These are phyloP conservation scores for Pichia sp. DNA, from an alignment of 1,139 yeast genomes.

Conservation along the genomic window DNA sequence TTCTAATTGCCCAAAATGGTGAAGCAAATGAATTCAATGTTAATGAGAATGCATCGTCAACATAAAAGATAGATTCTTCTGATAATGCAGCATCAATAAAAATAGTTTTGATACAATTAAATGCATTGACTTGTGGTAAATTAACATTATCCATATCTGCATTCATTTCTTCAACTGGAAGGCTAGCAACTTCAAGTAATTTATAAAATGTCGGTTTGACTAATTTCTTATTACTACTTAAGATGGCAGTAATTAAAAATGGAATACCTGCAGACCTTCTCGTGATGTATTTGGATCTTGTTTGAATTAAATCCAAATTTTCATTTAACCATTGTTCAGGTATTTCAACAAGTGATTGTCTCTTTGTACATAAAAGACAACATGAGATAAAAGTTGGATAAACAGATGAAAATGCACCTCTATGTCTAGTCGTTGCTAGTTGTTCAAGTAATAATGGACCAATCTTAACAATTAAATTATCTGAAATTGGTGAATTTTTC, in stretches of 20 bases:
- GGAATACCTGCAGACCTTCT: slow-evolving; percentile 94
- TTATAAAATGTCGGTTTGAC: slow-evolving; percentile 45
- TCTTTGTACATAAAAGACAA: slow-evolving; percentile 45
- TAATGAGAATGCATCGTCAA: slow-evolving; percentile 53
- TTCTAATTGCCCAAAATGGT: slow-evolving; percentile 76
- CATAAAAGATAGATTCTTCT: slow-evolving; percentile 42
- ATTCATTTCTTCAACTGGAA: slow-evolving; percentile 36
- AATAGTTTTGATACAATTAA: slow-evolving; percentile 72
- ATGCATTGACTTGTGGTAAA: slow-evolving; percentile 89
- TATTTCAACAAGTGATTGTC: slow-evolving; percentile 21
- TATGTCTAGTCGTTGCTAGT: slow-evolving; percentile 68
- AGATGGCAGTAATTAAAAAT: slow-evolving; percentile 62
- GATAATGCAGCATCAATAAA: slow-evolving; percentile 66
- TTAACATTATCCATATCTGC: slow-evolving; percentile 48
- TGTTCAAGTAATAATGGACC: slow-evolving; percentile 60
- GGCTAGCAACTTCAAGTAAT: slow-evolving; percentile 47
- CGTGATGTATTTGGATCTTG: slow-evolving; percentile 62
- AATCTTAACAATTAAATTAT: slow-evolving; percentile 23
- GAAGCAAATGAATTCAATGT: slow-evolving; percentile 60
- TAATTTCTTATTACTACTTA: slow-evolving; percentile 48
- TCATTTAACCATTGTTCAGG: slow-evolving; percentile 52
- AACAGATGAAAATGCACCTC: slow-evolving; percentile 88
- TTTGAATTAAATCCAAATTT: slow-evolving; percentile 47
- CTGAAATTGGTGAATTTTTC: slow-evolving; percentile 28
- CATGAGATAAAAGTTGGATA: slow-evolving; percentile 70